Evolutionary conservation across 2,329 filamentous ascomycete genomes (phyloP), one percentile per base, ranked within the genome.

Genomic region (Chrysoporthe deuterocubensis): DNA sequence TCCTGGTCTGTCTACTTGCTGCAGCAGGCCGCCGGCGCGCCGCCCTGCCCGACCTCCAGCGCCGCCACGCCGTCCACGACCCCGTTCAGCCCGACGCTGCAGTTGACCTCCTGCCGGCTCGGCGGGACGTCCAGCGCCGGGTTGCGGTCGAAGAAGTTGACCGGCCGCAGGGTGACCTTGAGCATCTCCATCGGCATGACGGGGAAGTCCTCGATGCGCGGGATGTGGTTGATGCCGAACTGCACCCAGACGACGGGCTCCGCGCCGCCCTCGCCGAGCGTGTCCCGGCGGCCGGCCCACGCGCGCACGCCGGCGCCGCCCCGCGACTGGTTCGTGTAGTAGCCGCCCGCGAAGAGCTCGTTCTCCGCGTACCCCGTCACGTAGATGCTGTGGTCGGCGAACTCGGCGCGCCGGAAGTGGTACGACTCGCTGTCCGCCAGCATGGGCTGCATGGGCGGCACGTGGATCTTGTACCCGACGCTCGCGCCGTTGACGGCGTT

Each of bases 141-240:
- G 70, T 86, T 87, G 67, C 77, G 79, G 4, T 80, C 78, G 70
- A 85, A 86, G 71, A 86, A 86, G 69, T 86, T 85, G 4, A 80
- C 81, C 0, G 84, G 84, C 71, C 84, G 81, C 48, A 87, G 73
- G 58, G 77, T 75, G 1, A 87, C 82, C 71, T 80, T 81, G 18
- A 85, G 74, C 16, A 79, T 83, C 76, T 91, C 89, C 72, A 83
- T 84, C 0, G 89, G 89, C 89, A 91, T 91, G 52, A 91, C 86
- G 0, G 89, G 89, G 77, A 90, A 91, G 73, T 91, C 89, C 73
- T 90, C 89, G 34, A 87, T 81, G 6, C 88, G 80, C 0, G 88
- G 87, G 37, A 89, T 82, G 71, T 89, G 87, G 66, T 88, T 89
- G 65, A 89, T 83, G 42, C 85, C 78, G 68, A 81, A 80, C 67